Conservation (phyloP, 1,284 basidiomycete species). For the Cutaneotrichosporon mucoides region DNA sequence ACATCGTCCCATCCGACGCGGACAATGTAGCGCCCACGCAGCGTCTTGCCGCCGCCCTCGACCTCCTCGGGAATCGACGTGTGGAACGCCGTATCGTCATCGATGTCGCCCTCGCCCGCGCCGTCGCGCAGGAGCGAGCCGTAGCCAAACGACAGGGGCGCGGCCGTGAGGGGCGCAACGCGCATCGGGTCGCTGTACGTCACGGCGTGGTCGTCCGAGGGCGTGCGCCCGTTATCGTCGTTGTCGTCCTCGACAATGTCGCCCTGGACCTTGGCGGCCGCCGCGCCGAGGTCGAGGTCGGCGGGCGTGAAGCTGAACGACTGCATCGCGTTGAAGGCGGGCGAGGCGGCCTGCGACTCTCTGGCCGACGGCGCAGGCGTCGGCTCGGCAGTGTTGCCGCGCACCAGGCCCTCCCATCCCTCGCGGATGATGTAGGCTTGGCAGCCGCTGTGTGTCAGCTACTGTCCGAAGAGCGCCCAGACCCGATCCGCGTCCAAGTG, state of each 20-base stretch:
- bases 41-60: slow-evolving; percentile 56
- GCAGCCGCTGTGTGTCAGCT: slow-evolving; percentile 66
- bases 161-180: slow-evolving; percentile 35
- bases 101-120: slow-evolving; percentile 64
- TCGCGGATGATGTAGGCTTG: slow-evolving; percentile 91
- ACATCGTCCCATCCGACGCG: slow-evolving; percentile 99
- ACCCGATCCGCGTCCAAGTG: no score
- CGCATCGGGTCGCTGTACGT: slow-evolving; percentile 29
- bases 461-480: no score
- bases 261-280: neutral
- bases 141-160: slow-evolving; percentile 75
- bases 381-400: slow-evolving; percentile 52
- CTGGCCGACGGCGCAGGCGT: slow-evolving; percentile 32
- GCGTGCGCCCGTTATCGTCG: neutral
- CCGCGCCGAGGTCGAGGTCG: slow-evolving; percentile 20
- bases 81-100: slow-evolving; percentile 29
- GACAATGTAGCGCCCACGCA: slow-evolving; percentile 91
- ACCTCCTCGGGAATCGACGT: slow-evolving; percentile 30
- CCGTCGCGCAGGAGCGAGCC: slow-evolving; percentile 85
- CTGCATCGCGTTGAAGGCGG: slow-evolving; percentile 24
- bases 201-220: slow-evolving; percentile 15
- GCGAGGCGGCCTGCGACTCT: slow-evolving; percentile 23
- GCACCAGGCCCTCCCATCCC: slow-evolving; percentile 88
- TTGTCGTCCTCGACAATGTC: neutral
- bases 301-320: slow-evolving; percentile 30